phyloP scores from a whole-genome alignment of 1,139 yeast species.

The Suhomyces taliae region DNA sequence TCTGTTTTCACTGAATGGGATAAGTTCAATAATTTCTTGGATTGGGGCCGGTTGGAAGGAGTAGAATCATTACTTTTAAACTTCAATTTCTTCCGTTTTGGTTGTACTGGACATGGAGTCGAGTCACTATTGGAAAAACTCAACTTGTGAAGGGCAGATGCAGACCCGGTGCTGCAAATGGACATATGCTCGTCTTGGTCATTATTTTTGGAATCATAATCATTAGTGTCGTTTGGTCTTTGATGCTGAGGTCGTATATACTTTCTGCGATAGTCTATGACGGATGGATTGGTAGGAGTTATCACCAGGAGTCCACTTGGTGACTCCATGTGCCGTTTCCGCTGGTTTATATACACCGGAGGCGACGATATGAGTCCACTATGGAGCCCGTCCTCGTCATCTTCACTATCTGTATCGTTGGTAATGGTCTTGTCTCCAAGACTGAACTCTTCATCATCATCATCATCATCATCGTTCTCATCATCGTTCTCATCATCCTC shows the following conservation, averaged over 20 bases:
- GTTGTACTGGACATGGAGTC: constrained; percentile 27
- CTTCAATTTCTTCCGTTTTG: constrained; percentile 22
- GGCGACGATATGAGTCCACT: constrained; percentile 11
- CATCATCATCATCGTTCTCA: constrained; percentile 11
- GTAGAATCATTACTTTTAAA: constrained; percentile 18
- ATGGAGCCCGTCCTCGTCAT: constrained; percentile 11
- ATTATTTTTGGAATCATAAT: constrained; percentile 10
- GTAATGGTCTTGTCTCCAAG: constrained; percentile 19
- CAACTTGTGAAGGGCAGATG: constrained; percentile 14
- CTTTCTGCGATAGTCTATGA: neutral
- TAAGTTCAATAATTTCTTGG: constrained; percentile 18
- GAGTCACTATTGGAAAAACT: constrained; percentile 26
- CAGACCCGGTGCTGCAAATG: constrained; percentile 16
- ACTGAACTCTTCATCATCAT: constrained; percentile 10
- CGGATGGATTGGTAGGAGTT: constrained; percentile 14
- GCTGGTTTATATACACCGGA: constrained; percentile 17
- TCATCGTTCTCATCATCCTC: constrained; percentile 7
- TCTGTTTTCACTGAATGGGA: constrained; percentile 18
- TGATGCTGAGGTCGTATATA: constrained; percentile 9
- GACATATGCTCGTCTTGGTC: constrained; percentile 14
- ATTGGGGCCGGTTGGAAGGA: constrained; percentile 18
- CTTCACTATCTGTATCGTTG: constrained; percentile 17
- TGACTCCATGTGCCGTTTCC: constrained; percentile 20
- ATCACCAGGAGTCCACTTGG: constrained; percentile 15
- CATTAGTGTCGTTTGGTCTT: constrained; percentile 3